These are phyloP conservation scores for Eimeria necatrix DNA, from an alignment of 169 alveolate species.

Conservation along the genomic window DNA sequence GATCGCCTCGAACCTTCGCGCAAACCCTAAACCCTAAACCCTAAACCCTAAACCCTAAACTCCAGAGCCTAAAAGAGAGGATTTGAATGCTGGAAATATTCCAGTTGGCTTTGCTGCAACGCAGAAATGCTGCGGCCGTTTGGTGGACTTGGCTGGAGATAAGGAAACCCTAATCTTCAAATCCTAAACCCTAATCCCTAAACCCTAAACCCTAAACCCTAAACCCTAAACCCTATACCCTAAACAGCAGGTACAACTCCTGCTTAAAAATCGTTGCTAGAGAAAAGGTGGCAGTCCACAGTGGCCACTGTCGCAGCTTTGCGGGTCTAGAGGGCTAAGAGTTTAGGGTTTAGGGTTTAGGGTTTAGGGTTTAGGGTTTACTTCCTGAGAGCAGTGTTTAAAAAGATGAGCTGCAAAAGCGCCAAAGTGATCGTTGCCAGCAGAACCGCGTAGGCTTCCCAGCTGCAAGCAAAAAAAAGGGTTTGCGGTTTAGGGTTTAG, in stretches of 20 bases:
- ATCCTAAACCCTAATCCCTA: background rate
- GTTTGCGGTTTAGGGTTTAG: too few species aligned
- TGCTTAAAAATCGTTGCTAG: background rate
- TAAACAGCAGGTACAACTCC: background rate
- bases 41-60: too few species aligned
- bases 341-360: background rate
- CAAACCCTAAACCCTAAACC: background rate
- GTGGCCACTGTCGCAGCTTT: background rate
- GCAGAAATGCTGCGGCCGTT: too few species aligned
- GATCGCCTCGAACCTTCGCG: too few species aligned
- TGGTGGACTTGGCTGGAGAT: too few species aligned
- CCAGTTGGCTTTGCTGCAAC: too few species aligned
- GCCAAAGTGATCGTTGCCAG: constrained; percentile 32
- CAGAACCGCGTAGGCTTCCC: constrained; percentile 74
- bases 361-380: constrained; percentile 45
- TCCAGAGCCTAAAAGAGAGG: too few species aligned
- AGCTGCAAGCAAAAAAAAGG: constrained; percentile 29
- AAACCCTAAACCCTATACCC: constrained; percentile 35
- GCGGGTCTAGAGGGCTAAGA: background rate
- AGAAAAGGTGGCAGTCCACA: too few species aligned
- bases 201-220: constrained; percentile 12
- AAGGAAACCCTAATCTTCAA: background rate
- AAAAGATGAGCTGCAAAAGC: constrained; percentile 62
- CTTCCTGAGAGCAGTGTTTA: constrained; percentile 71
- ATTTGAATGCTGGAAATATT: too few species aligned